Evolutionary conservation across 2,329 filamentous ascomycete genomes (phyloP).

Genomic region (Alternaria consortialis): DNA sequence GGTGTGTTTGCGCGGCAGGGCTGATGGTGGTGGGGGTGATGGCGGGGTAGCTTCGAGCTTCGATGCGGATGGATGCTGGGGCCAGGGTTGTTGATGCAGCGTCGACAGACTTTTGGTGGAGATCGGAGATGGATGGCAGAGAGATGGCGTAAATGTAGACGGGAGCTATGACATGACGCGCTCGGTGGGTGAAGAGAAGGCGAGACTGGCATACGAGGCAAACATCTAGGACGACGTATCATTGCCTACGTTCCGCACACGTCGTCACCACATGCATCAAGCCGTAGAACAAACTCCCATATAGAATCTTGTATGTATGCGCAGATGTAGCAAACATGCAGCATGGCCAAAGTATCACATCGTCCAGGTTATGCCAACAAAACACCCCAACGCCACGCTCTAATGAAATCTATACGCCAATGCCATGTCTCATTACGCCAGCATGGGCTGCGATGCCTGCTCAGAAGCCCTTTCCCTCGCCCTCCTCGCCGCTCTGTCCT

Average conservation of each 20-base stretch:
- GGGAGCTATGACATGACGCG: constrained; percentile 11
- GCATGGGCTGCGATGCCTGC: constrained; percentile 48
- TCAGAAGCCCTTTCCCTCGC: constrained; percentile 44
- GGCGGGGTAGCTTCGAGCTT: constrained; percentile 43
- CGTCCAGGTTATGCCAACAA: constrained; percentile 10
- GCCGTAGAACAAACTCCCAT: neutral
- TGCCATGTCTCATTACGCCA: constrained; percentile 38
- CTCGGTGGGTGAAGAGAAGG: neutral
- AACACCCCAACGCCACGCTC: constrained; percentile 47
- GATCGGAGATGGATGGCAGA: neutral
- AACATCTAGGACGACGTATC: constrained; percentile 17
- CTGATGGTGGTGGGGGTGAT: constrained; percentile 19
- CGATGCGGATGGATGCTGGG: neutral
- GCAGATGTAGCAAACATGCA: constrained; percentile 8
- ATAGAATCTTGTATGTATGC: neutral
- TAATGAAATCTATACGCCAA: constrained; percentile 34
- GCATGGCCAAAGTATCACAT: neutral
- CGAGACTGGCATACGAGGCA: constrained; percentile 13
- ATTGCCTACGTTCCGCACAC: constrained; percentile 20
- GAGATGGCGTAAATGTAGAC: neutral
- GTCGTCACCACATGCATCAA: constrained; percentile 23
- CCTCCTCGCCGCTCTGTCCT: constrained; percentile 45
- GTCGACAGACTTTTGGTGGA: neutral
- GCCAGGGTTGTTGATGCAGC: constrained; percentile 4
- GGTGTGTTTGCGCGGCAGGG: constrained; percentile 16